Conservation (phyloP, 179 eudicot genomes). For the Spergularia azorica region DNA sequence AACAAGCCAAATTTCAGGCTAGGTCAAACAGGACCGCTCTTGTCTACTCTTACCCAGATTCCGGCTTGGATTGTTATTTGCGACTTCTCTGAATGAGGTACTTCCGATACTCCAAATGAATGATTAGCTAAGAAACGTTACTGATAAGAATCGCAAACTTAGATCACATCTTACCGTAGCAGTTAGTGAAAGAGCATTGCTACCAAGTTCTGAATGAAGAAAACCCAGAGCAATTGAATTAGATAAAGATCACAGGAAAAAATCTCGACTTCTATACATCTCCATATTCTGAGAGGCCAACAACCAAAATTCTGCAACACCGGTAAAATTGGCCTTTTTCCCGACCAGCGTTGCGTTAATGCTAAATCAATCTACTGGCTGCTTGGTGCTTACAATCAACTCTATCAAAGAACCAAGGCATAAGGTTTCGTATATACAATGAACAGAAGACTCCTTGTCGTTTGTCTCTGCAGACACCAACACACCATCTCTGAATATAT, state of each 20-base stretch:
- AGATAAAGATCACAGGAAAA: slow-evolving; percentile 9
- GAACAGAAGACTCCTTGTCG: slow-evolving; percentile 46
- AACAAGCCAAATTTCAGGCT: no score
- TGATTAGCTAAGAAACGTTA: no score
- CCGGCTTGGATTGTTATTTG: no score
- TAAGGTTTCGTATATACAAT: slow-evolving; percentile 76
- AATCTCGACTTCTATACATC: slow-evolving; percentile 10
- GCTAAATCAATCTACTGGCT: slow-evolving; percentile 43
- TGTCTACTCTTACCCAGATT: no score
- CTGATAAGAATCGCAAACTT: no score
- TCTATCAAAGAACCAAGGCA: slow-evolving; percentile 86
- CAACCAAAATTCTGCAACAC: slow-evolving; percentile 2
- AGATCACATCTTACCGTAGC: no score
- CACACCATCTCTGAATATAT: slow-evolving; percentile 68
- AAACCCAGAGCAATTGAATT: not conserved
- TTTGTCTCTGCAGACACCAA: slow-evolving; percentile 41
- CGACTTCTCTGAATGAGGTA: no score
- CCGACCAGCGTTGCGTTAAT: slow-evolving; percentile 15
- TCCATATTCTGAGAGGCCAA: not conserved
- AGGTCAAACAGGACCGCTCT: no score
- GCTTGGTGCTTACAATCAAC: slow-evolving; percentile 54
- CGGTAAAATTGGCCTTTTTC: slow-evolving; percentile 25
- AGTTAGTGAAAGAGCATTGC: no score
- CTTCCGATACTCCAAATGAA: no score
- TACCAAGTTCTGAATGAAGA: no score